Percentiles rank a stretch among this genome's conserved stretches.
Evolutionary conservation across 768 basidiomycete genomes (phyloP).

Genomic region (Nidula microcarpa): DNA sequence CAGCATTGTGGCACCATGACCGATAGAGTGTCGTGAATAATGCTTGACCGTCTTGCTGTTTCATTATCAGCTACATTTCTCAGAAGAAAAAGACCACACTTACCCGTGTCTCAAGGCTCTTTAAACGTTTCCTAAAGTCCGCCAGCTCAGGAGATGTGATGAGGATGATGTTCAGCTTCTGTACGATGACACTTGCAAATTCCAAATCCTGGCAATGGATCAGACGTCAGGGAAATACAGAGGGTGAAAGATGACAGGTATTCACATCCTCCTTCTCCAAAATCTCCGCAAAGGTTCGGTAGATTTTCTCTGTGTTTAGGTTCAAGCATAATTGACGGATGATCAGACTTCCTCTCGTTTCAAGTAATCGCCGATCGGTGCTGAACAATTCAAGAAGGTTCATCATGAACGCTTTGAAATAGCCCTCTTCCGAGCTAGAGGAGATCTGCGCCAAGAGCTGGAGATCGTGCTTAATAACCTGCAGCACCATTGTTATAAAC

Average conservation of each 20-base stretch:
- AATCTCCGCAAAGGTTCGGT: constrained; percentile 94
- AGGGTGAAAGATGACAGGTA: not conserved
- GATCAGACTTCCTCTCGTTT: constrained; percentile 91
- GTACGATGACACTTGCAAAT: constrained; percentile 96
- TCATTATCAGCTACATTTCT: not conserved
- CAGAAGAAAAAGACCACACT: constrained; percentile 15
- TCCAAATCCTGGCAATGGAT: constrained; percentile 73
- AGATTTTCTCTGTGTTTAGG: constrained; percentile 93
- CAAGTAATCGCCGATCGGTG: constrained; percentile 86
- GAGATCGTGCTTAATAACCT: constrained; percentile 96
- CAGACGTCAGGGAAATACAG: not conserved
- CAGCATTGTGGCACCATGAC: constrained; percentile 99
- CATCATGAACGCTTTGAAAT: constrained; percentile 94
- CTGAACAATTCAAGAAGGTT: constrained; percentile 93
- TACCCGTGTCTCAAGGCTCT: constrained; percentile 90
- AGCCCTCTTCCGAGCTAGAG: constrained; percentile 90
- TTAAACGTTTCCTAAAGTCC: constrained; percentile 90
- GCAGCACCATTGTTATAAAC: constrained; percentile 1
- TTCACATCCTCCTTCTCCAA: constrained; percentile 95
- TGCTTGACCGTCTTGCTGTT: constrained; percentile 91
- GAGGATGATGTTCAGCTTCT: constrained; percentile 94
- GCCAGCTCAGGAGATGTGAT: constrained; percentile 95
- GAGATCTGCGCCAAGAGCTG: constrained; percentile 97
- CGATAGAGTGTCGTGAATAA: constrained; percentile 91
- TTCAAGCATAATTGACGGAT: constrained; percentile 93